Percentiles rank a stretch among this genome's conserved stretches.
Conservation (phyloP, 2,329 filamentous ascomycete species). For the Aspergillus alliaceus region DNA sequence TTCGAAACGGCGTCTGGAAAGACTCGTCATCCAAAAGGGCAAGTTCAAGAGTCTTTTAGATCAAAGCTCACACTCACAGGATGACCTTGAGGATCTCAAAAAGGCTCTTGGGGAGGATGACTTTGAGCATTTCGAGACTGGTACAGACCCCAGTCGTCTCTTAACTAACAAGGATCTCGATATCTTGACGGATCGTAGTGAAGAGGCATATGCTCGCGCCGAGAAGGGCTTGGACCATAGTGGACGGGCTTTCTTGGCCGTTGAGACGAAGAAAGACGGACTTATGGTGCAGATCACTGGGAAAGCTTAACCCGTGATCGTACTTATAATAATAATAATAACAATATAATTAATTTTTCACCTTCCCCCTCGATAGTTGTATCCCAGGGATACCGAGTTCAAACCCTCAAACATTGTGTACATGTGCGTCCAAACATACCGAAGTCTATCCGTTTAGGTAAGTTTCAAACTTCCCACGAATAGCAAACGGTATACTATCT, state of each 20-base stretch:
- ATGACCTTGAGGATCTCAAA: slow-evolving; percentile 62
- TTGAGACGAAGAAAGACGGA: slow-evolving; percentile 69
- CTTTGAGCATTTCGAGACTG: slow-evolving; percentile 62
- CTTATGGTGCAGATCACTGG: slow-evolving; percentile 30
- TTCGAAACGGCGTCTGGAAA: slow-evolving; percentile 87
- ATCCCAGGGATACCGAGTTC: no score
- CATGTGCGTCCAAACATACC: no score
- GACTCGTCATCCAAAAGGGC: slow-evolving; percentile 93
- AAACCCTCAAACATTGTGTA: no score
- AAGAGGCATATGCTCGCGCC: slow-evolving; percentile 68
- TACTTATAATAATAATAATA: not conserved
- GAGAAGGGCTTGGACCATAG: slow-evolving; percentile 70
- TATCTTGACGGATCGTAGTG: slow-evolving; percentile 73
- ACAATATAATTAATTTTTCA: no score
- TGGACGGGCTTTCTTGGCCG: slow-evolving; percentile 64
- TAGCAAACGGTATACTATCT: no score
- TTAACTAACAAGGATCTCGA: slow-evolving; percentile 75
- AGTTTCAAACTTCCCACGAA: no score
- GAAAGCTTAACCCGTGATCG: not conserved
- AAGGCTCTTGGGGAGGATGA: slow-evolving; percentile 72
- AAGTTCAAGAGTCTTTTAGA: slow-evolving; percentile 70
- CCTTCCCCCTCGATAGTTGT: no score
- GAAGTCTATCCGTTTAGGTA: no score
- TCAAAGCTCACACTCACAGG: slow-evolving; percentile 48
- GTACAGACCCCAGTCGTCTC: slow-evolving; percentile 59